Percentiles rank a stretch among this genome's conserved stretches.
Evolutionary conservation across 768 basidiomycete species (phyloP).

Genomic region (Thelephora ganbajun): DNA sequence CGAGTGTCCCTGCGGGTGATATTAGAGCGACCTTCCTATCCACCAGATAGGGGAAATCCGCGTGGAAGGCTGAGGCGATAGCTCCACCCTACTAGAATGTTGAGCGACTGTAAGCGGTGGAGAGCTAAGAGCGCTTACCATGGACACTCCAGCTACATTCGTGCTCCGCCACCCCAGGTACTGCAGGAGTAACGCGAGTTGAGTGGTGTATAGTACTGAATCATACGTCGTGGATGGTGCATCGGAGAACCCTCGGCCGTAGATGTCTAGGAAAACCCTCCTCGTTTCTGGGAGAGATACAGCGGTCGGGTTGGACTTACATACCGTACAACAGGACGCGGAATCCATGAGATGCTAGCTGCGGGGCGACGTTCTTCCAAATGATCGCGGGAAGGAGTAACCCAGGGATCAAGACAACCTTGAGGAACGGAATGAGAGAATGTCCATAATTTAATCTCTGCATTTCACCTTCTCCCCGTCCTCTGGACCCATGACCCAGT

Average conservation of each 20-base stretch:
- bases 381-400: slow-evolving; percentile 64
- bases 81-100: slow-evolving; percentile 44
- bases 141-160: slow-evolving; percentile 55
- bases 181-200: slow-evolving; percentile 76
- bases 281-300: background rate
- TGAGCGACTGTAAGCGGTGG: background rate
- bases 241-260: slow-evolving; percentile 74
- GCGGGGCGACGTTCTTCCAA: slow-evolving; percentile 64
- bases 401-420: slow-evolving; percentile 69
- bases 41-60: slow-evolving; percentile 60
- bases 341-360: slow-evolving; percentile 46
- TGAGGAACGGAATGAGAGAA: slow-evolving; percentile 14
- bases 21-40: slow-evolving; percentile 52
- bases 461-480: slow-evolving; percentile 42
- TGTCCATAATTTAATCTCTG: background rate
- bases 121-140: slow-evolving; percentile 29
- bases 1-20: slow-evolving; percentile 38
- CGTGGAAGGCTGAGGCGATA: slow-evolving; percentile 55
- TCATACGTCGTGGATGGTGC: slow-evolving; percentile 62
- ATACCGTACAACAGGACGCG: slow-evolving; percentile 66
- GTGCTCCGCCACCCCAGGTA: slow-evolving; percentile 61
- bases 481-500: slow-evolving; percentile 67
- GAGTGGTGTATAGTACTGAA: slow-evolving; percentile 48
- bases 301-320: slow-evolving; percentile 2
- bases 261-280: slow-evolving; percentile 37